These are phyloP conservation scores for Ganoderma lucidum DNA, from an alignment of 1,284 basidiomycete species.

Conservation along the genomic window DNA sequence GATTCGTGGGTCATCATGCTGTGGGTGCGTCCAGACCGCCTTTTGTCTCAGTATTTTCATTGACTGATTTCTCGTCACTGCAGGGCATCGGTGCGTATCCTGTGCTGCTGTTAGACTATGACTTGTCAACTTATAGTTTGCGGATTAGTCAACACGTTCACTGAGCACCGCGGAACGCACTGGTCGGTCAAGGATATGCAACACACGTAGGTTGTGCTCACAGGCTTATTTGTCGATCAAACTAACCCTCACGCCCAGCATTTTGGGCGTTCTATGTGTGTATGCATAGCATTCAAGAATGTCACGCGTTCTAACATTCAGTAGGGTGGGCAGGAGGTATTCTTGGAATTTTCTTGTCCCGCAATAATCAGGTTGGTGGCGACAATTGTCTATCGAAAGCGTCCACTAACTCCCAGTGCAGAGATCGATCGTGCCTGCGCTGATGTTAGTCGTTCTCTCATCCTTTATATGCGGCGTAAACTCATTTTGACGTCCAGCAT, in stretches of 20 bases:
- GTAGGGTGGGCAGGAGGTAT: constrained; percentile 94
- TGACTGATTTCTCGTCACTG: neutral
- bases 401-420: constrained; percentile 34
- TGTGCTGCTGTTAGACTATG: neutral
- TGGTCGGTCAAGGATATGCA: constrained; percentile 97
- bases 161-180: constrained; percentile 81
- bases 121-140: neutral
- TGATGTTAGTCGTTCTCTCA: constrained; percentile 66
- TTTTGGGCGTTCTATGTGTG: constrained; percentile 54
- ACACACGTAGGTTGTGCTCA: constrained; percentile 72
- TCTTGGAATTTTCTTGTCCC: constrained; percentile 86
- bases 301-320: constrained; percentile 1
- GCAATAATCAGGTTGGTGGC: constrained; percentile 72
- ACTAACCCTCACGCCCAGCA: constrained; percentile 36
- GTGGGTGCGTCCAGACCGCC: constrained; percentile 67
- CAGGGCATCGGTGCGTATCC: constrained; percentile 65
- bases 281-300: constrained; percentile 15
- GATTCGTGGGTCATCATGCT: constrained; percentile 90
- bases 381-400: constrained; percentile 1
- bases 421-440: constrained; percentile 83
- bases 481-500: constrained; percentile 56
- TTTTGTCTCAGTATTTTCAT: neutral
- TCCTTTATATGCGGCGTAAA: constrained; percentile 14
- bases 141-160: constrained; percentile 86
- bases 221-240: neutral